These are phyloP conservation scores for Porcisia hertigi DNA, from an alignment of 208 protist species.

Conservation along the genomic window DNA sequence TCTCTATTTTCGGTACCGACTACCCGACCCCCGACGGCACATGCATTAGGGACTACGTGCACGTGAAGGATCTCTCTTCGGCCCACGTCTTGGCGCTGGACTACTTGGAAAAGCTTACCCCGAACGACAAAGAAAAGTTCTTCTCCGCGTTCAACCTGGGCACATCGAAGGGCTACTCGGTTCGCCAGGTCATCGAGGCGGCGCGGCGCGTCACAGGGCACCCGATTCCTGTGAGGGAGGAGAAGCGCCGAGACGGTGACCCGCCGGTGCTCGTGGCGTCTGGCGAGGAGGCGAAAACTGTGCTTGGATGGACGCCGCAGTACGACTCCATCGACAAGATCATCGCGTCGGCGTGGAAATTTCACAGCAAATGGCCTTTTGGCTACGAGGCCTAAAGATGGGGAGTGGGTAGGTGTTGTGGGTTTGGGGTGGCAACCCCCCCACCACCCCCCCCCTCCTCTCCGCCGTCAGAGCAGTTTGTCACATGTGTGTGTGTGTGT, in stretches of 20 bases:
- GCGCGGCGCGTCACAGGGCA: constrained; percentile 91
- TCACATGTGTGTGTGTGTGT: neutral
- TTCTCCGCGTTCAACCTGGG: constrained; percentile 96
- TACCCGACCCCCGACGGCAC: constrained; percentile 96
- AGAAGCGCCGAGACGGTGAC: constrained; percentile 67
- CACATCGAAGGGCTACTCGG: constrained; percentile 93
- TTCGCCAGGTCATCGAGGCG: constrained; percentile 95
- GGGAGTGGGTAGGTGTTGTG: too few species aligned
- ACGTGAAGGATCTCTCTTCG: constrained; percentile 97
- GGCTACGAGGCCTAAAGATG: constrained; percentile 35
- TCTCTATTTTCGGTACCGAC: constrained; percentile 93
- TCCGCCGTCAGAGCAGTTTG: neutral
- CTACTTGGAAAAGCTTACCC: constrained; percentile 53
- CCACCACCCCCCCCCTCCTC: neutral
- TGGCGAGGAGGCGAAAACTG: constrained; percentile 51
- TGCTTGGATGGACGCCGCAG: constrained; percentile 76
- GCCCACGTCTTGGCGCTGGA: constrained; percentile 94
- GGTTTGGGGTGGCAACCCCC: too few species aligned
- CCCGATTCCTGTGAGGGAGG: constrained; percentile 84
- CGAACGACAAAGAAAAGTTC: constrained; percentile 46
- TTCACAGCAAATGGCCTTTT: constrained; percentile 59
- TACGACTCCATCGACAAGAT: constrained; percentile 84
- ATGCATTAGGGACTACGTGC: constrained; percentile 98
- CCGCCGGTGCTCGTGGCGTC: constrained; percentile 76
- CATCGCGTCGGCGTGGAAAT: constrained; percentile 78